These are phyloP conservation scores for Gamarada debralockiae DNA, from an alignment of 495 filamentous ascomycete genomes.

Conservation along the genomic window DNA sequence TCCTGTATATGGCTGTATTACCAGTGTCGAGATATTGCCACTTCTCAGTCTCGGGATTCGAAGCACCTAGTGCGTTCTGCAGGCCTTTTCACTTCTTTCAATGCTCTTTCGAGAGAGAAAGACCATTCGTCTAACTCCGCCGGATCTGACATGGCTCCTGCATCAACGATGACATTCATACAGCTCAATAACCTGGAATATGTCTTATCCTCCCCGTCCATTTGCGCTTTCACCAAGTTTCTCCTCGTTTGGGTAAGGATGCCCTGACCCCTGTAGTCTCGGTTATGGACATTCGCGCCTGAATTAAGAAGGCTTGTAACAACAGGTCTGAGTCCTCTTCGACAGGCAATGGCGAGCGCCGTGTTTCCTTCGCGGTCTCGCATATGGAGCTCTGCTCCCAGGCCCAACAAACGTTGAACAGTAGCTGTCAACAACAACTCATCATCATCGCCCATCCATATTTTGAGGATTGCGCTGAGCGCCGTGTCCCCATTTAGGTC, in stretches of 20 bases:
- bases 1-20: too few relatives aligned
- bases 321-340: background rate
- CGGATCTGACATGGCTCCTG: background rate
- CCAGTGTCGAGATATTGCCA: too few relatives aligned
- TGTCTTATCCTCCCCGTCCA: background rate
- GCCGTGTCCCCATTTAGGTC: background rate
- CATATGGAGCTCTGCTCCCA: slow-evolving; percentile 16
- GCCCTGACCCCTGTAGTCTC: background rate
- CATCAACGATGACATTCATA: background rate
- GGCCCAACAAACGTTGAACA: background rate
- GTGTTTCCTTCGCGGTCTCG: slow-evolving; percentile 10
- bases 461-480: background rate
- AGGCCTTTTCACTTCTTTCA: too few relatives aligned
- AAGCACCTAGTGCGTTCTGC: too few relatives aligned
- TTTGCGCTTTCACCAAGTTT: background rate
- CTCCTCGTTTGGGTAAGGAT: background rate
- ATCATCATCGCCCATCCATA: background rate
- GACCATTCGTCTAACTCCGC: background rate
- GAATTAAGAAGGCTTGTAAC: background rate
- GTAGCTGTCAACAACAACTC: background rate
- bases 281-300: background rate
- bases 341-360: slow-evolving; percentile 1
- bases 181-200: background rate
- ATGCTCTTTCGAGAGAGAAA: too few relatives aligned
- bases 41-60: too few relatives aligned